A percentile compares a stretch with the other conserved stretches of the same genome.
Evolutionary conservation across 352 stramenopile species (phyloP).

Genomic region (Globisporangium radiosum): DNA sequence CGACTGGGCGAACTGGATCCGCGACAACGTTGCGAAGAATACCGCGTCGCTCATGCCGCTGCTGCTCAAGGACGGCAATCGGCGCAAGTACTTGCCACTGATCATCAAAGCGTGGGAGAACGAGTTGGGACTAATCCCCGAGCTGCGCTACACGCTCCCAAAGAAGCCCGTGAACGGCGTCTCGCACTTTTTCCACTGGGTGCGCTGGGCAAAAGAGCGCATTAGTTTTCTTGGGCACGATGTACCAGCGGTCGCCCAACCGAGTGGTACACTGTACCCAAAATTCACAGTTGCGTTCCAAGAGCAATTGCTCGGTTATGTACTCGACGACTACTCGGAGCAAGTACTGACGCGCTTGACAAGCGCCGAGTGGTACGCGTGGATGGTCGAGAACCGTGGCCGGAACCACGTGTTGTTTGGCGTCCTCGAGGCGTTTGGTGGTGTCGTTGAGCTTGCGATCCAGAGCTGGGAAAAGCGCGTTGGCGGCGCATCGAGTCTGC

Average conservation of each 20-base stretch:
- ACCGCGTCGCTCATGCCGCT: conserved; percentile 28
- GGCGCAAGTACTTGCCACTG: conserved; percentile 46
- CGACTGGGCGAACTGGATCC: conserved; percentile 51
- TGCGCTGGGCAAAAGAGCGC: conserved; percentile 79
- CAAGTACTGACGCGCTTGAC: conserved; percentile 45
- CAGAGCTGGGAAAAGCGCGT: conserved; percentile 60
- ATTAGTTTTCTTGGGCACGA: conserved; percentile 52
- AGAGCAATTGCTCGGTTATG: conserved; percentile 42
- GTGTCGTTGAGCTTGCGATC: conserved; percentile 57
- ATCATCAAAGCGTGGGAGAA: conserved; percentile 63
- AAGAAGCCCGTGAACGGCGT: conserved; percentile 55
- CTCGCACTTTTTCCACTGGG: conserved; percentile 68
- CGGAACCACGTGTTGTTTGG: conserved; percentile 62
- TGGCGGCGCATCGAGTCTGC: conserved; percentile 16
- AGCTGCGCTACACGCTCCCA: conserved; percentile 63
- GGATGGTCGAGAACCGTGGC: conserved; percentile 55
- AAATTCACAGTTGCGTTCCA: conserved; percentile 65
- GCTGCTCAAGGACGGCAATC: conserved; percentile 35
- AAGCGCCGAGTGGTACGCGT: conserved; percentile 70
- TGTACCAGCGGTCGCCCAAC: conserved; percentile 34
- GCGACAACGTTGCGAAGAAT: conserved; percentile 53
- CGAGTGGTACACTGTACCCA: conserved; percentile 47
- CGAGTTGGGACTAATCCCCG: conserved; percentile 27
- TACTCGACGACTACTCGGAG: conserved; percentile 64
- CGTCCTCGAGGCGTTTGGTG: conserved; percentile 50